These are phyloP conservation scores for Gypsophila paniculata DNA, from an alignment of 179 eudicot species.

Conservation along the genomic window DNA sequence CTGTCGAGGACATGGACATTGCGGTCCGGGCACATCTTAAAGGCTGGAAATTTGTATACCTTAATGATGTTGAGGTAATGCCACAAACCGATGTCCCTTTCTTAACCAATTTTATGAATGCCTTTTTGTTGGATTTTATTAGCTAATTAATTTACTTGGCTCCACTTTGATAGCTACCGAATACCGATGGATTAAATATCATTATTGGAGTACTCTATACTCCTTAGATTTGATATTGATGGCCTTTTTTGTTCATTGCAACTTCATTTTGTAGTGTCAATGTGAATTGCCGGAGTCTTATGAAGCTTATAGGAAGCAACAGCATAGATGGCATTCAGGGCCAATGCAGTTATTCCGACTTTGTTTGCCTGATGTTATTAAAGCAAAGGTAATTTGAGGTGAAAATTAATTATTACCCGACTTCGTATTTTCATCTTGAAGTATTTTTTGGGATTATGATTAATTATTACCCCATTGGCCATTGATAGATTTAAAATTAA, in stretches of 20 bases:
- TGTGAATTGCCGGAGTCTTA: constrained; percentile 52
- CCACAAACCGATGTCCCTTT: constrained; percentile 12
- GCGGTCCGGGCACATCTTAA: constrained; percentile 63
- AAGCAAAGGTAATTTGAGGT: constrained; percentile 37
- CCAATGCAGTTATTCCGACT: constrained; percentile 54
- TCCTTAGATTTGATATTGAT: constrained; percentile 15
- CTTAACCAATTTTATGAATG: constrained; percentile 17
- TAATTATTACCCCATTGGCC: too few species aligned
- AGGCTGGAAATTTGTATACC: constrained; percentile 51
- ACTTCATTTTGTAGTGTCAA: constrained; percentile 34
- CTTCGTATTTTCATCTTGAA: background rate
- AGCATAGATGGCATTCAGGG: constrained; percentile 54
- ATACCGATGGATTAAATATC: background rate
- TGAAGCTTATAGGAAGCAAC: constrained; percentile 51
- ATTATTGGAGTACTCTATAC: constrained; percentile 8
- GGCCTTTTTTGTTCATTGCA: constrained; percentile 11
- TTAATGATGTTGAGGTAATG: constrained; percentile 51
- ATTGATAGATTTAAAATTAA: too few species aligned
- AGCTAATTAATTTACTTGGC: constrained; percentile 1
- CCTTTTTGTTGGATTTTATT: constrained; percentile 19
- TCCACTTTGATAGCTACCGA: background rate
- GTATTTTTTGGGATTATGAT: too few species aligned
- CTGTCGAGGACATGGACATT: constrained; percentile 99
- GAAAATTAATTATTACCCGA: background rate
- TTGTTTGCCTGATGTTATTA: constrained; percentile 44